Percentiles rank a stretch among this genome's conserved stretches.
Conservation (phyloP, 768 basidiomycete genomes). For the Mycena rosella region DNA sequence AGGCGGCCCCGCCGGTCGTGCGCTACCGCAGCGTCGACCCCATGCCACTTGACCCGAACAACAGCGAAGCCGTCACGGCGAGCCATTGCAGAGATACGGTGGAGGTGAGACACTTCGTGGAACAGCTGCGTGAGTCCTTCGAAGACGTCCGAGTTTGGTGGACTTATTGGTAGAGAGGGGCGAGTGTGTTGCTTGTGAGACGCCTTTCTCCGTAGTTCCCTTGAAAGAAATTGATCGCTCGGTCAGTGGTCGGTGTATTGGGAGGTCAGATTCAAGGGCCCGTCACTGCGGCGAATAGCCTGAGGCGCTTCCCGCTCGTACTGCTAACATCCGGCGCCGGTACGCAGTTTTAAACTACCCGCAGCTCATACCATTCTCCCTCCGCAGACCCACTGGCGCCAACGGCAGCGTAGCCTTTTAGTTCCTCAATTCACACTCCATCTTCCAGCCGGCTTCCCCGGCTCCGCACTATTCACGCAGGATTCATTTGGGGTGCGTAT, state of each 20-base stretch:
- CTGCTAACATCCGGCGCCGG: not conserved
- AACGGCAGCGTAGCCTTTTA: not conserved
- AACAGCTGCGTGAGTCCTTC: conserved; percentile 21
- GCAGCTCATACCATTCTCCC: not conserved
- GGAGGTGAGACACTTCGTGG: conserved; percentile 25
- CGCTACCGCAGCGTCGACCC: too few relatives aligned
- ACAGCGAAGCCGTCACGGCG: conserved; percentile 7
- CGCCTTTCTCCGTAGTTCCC: conserved; percentile 4
- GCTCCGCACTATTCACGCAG: too few relatives aligned
- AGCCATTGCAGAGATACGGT: conserved; percentile 41
- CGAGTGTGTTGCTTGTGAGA: conserved; percentile 39
- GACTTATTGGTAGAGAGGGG: conserved; percentile 19
- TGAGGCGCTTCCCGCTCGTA: not conserved
- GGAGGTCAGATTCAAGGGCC: not conserved
- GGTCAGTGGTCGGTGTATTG: not conserved
- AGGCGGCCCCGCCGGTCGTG: too few relatives aligned
- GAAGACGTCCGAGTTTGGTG: conserved; percentile 34
- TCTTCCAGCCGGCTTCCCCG: conserved; percentile 3
- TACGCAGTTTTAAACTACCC: not conserved
- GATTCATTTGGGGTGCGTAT: too few relatives aligned
- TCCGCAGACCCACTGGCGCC: not conserved
- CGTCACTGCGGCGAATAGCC: too few relatives aligned
- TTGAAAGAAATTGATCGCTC: too few relatives aligned
- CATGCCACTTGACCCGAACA: too few relatives aligned
- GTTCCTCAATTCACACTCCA: not conserved